Evolutionary conservation across 2,329 filamentous ascomycete genomes (phyloP).

Genomic region (Colletotrichum zoysiae): DNA sequence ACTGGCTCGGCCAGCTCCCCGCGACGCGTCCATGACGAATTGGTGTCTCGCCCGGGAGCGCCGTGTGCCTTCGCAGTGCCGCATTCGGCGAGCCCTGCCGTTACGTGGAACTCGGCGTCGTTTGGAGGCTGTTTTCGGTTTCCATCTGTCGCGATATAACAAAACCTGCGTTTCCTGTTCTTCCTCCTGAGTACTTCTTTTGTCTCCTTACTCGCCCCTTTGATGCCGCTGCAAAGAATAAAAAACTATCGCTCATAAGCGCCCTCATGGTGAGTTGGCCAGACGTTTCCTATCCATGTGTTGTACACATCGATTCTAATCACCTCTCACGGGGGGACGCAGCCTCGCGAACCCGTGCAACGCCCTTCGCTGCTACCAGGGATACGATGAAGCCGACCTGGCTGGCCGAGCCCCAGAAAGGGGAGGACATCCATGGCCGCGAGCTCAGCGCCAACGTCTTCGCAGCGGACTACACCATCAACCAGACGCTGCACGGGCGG

Average conservation of each 20-base stretch:
- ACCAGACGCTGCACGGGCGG: conserved; percentile 34
- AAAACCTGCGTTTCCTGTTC: conserved; percentile 19
- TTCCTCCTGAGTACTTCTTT: not conserved
- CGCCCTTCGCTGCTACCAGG: conserved; percentile 8
- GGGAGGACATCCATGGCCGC: conserved; percentile 16
- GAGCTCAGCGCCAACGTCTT: conserved; percentile 32
- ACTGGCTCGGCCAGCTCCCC: not conserved
- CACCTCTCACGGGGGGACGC: not conserved
- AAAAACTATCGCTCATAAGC: conserved; percentile 16
- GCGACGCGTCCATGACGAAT: conserved; percentile 28
- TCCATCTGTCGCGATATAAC: not conserved
- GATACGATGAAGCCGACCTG: conserved; percentile 36
- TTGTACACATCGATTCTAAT: not conserved
- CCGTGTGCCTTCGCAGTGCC: conserved; percentile 14
- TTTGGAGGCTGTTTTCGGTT: conserved; percentile 27
- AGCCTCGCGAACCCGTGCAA: conserved; percentile 25
- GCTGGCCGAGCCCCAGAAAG: conserved; percentile 30
- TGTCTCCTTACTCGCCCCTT: not conserved
- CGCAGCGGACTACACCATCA: conserved; percentile 38
- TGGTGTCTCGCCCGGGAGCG: conserved; percentile 20
- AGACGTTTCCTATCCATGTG: not conserved
- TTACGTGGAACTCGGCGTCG: conserved; percentile 9
- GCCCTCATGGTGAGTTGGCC: conserved; percentile 24
- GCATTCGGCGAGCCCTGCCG: conserved; percentile 34
- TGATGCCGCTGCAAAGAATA: not conserved